These are phyloP conservation scores for Apiotrichum sp. DNA, from an alignment of 1,284 basidiomycete species.

Conservation along the genomic window DNA sequence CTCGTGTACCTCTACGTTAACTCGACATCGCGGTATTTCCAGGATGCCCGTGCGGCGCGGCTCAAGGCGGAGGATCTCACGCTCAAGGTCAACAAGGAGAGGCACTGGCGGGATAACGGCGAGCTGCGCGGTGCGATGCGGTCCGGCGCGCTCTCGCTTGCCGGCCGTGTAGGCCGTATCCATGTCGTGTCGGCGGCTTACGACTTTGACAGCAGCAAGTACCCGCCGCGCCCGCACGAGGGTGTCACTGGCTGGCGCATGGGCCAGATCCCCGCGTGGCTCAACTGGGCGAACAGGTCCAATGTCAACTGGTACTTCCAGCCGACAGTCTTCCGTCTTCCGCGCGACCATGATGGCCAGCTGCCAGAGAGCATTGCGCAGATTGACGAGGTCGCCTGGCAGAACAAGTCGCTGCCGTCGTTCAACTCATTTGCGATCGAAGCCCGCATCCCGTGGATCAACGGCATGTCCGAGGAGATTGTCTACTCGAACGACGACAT, in stretches of 20 bases:
- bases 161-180: conserved; percentile 20
- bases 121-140: conserved; percentile 37
- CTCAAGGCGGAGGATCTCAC: not conserved
- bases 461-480: conserved; percentile 33
- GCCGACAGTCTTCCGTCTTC: conserved; percentile 32
- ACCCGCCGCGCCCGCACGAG: not conserved
- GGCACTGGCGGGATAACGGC: conserved; percentile 40
- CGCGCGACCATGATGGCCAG: conserved; percentile 25
- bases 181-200: conserved; percentile 38
- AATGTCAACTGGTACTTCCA: conserved; percentile 38
- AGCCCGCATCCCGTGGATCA: conserved; percentile 26
- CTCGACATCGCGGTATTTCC: conserved; percentile 26
- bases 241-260: conserved; percentile 17
- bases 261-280: conserved; percentile 39
- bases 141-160: conserved; percentile 23
- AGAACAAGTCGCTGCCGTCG: conserved; percentile 24
- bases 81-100: conserved; percentile 10
- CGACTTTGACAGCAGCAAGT: conserved; percentile 11
- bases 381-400: conserved; percentile 30
- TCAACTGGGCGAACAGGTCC: conserved; percentile 25
- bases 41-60: conserved; percentile 21
- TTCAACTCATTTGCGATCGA: conserved; percentile 43
- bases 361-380: conserved; percentile 2
- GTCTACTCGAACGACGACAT: conserved; percentile 42
- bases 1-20: conserved; percentile 41